Percentiles rank a stretch among this genome's conserved stretches.
phyloP scores from a whole-genome alignment of 1,139 yeast species.

The Geotrichum candidum region DNA sequence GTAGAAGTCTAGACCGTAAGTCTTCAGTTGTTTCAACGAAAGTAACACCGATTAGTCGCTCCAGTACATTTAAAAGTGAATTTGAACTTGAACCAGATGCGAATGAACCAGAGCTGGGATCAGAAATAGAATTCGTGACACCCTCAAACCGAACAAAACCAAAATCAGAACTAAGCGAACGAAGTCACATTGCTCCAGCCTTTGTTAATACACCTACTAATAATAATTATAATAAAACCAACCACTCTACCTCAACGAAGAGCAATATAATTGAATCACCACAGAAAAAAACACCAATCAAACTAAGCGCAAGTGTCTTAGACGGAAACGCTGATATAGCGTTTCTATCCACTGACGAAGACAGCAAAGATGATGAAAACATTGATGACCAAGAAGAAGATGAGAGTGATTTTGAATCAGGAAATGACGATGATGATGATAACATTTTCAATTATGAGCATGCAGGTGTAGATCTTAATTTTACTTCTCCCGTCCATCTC shows the following conservation, averaged over 20 bases:
- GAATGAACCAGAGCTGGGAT: background rate
- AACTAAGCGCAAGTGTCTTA: slow-evolving; percentile 6
- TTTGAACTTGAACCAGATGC: background rate
- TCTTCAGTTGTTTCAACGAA: background rate
- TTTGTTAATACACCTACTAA: background rate
- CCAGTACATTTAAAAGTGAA: background rate
- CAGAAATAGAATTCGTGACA: background rate
- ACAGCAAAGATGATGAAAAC: background rate
- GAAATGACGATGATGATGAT: background rate
- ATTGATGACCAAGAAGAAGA: background rate
- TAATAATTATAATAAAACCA: background rate
- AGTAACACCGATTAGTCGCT: background rate
- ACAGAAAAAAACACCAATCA: background rate
- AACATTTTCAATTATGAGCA: background rate
- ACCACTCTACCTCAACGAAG: background rate
- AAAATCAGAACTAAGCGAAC: background rate
- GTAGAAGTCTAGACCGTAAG: background rate
- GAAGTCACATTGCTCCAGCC: background rate
- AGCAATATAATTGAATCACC: background rate
- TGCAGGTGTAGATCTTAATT: background rate
- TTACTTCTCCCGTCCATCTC: slow-evolving; percentile 8
- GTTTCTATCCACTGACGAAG: slow-evolving; percentile 13
- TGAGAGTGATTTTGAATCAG: background rate
- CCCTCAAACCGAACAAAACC: background rate
- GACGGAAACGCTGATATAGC: slow-evolving; percentile 7